Evolutionary conservation across 2,329 filamentous ascomycete genomes (phyloP), one percentile per base, ranked within the genome.

Genomic region (Lasiodiplodia theobromae): DNA sequence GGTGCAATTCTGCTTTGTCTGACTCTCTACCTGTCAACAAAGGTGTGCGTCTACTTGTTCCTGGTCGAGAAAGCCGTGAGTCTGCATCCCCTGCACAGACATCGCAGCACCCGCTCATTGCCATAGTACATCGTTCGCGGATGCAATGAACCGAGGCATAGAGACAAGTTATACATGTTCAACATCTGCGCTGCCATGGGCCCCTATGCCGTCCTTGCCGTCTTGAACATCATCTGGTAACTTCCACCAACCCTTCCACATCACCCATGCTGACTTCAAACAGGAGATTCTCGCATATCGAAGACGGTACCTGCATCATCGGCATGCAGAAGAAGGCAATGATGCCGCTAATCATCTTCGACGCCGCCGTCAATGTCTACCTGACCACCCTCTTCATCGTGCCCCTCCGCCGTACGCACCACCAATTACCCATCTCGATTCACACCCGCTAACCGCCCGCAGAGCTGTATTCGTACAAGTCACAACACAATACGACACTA

Each of bases 381-480:
- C 79, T 90, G 1, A 90, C 88, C 0, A 80, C 85, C 4, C 79
- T 90, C n/a, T 90, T 91, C 74, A 77, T 91, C 2, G 80, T 86
- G n/a, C 88, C 88, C 2, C 74, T 91, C 1, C 85, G 83, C 70
- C 81, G 54, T 51, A 54, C 25, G 58, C 12, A 2, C 23, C 56
- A 14, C 23, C 23, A 14, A 14, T 25, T 21, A 12, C 31, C 25
- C 18, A 16, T n/a, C 18, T 2, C 14, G 25, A 3, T 3, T 23
- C 28, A 23, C 44, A 4, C 3, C 21, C 28, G 14, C 28, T 52
- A 28, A 64, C 18, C 12, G 0, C 5, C 16, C 6, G 1, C 44
- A 64, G 60, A 40, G 37, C 47, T 67, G 12, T 60, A 67, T 31
- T 67, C 65, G 8, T 67, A 58, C 25, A 52, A 52, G 37, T 25